phyloP scores from a whole-genome alignment of 441 rosid genomes.

The Metrosideros polymorpha region DNA sequence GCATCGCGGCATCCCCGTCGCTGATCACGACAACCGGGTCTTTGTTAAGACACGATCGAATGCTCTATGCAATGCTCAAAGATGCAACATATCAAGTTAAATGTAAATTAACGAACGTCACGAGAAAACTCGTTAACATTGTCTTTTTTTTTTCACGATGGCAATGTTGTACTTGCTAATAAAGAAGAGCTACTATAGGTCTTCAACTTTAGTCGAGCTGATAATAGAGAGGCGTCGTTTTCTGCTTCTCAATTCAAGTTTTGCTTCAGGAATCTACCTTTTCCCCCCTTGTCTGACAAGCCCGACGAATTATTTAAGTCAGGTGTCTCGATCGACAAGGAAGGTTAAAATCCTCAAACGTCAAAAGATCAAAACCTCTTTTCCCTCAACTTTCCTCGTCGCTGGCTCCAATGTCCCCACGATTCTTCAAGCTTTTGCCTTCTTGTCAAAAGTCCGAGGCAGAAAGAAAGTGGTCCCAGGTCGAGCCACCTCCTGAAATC shows the following conservation, averaged over 20 bases:
- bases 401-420: neutral
- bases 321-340: neutral
- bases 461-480: neutral
- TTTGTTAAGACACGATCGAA: too few relatives aligned
- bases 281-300: neutral
- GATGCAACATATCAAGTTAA: too few relatives aligned
- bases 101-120: too few relatives aligned
- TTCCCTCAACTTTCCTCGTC: neutral
- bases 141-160: too few relatives aligned
- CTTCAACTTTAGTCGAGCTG: neutral
- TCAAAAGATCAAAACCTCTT: neutral
- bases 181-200: neutral
- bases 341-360: neutral
- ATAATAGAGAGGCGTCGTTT: neutral
- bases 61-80: too few relatives aligned
- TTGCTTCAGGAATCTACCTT: neutral
- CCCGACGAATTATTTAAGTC: neutral
- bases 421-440: neutral
- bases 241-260: neutral
- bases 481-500: neutral
- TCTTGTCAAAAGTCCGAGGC: neutral
- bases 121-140: too few relatives aligned
- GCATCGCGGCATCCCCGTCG: too few relatives aligned
- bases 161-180: too few relatives aligned
- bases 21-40: too few relatives aligned